Evolutionary conservation across 768 basidiomycete genomes (phyloP).

Genomic region (Rhizopogon rudus): DNA sequence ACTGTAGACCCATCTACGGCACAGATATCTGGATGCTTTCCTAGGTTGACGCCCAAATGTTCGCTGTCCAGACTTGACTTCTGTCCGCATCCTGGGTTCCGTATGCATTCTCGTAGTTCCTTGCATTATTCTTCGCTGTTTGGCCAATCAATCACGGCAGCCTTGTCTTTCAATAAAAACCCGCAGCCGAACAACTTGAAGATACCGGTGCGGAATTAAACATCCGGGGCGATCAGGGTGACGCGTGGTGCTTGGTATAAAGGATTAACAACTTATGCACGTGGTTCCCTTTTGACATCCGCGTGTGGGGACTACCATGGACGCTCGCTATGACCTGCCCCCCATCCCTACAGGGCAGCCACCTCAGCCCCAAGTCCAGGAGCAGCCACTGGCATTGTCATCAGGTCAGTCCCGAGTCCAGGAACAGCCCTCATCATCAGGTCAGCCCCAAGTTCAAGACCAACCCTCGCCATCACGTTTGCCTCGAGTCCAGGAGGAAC

Average conservation of each 20-base stretch:
- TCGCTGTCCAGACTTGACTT: constrained; percentile 1
- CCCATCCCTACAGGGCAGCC: not conserved
- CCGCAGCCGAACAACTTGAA: not conserved
- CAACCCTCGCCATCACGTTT: not conserved
- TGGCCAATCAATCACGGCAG: too few relatives aligned
- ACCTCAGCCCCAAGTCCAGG: not conserved
- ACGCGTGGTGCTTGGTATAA: too few relatives aligned
- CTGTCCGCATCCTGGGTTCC: too few relatives aligned
- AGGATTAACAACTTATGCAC: too few relatives aligned
- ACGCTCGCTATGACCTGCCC: constrained; percentile 3
- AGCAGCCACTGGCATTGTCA: not conserved
- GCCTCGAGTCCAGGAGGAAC: constrained; percentile 1
- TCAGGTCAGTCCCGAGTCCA: not conserved
- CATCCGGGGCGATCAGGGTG: too few relatives aligned
- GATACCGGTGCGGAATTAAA: too few relatives aligned
- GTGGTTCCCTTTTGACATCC: not conserved
- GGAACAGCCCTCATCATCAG: not conserved
- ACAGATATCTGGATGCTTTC: too few relatives aligned
- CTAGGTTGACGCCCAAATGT: too few relatives aligned
- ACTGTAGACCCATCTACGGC: too few relatives aligned
- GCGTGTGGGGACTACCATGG: constrained; percentile 10
- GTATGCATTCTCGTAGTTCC: too few relatives aligned
- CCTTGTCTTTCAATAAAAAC: not conserved
- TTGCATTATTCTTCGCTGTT: too few relatives aligned
- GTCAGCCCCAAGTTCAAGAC: not conserved